Conservation (phyloP, 306 rosid genomes). For the Prunus salicina region DNA sequence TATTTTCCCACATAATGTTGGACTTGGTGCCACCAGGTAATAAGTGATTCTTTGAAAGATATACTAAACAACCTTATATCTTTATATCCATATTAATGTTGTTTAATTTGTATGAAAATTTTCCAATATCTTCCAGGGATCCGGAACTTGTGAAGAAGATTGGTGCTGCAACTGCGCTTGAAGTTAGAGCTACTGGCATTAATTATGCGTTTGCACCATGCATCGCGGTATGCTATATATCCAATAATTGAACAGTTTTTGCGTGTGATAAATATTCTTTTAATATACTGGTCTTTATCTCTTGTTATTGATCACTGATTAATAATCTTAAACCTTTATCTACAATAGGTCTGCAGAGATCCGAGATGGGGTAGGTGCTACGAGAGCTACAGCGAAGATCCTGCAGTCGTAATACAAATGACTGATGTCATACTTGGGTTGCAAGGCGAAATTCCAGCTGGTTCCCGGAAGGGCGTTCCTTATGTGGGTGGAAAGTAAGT, state of each 20-base stretch:
- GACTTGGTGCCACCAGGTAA: constrained; percentile 21
- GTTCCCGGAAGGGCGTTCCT: not conserved
- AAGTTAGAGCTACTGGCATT: constrained; percentile 34
- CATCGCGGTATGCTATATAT: constrained; percentile 20
- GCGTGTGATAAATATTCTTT: not conserved
- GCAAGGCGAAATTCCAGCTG: constrained; percentile 17
- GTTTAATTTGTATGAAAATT: not conserved
- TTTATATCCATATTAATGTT: not conserved
- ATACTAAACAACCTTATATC: no score
- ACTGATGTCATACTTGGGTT: constrained; percentile 10
- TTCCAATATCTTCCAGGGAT: constrained; percentile 13
- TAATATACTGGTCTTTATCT: not conserved
- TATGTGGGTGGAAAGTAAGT: constrained; percentile 23
- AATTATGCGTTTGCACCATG: constrained; percentile 31
- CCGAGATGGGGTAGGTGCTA: constrained; percentile 27
- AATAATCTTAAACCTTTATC: not conserved
- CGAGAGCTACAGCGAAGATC: constrained; percentile 24
- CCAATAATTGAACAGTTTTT: not conserved
- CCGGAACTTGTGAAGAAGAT: constrained; percentile 20
- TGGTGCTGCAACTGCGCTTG: constrained; percentile 32
- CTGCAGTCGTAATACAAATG: constrained; percentile 4
- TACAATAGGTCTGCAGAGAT: constrained; percentile 18
- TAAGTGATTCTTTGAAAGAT: not conserved
- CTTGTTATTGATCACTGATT: not conserved
- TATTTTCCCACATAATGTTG: constrained; percentile 21